A percentile compares a stretch with the other conserved stretches of the same genome.
Conservation (phyloP, 352 stramenopile species). For the Globisporangium abappressorium region DNA sequence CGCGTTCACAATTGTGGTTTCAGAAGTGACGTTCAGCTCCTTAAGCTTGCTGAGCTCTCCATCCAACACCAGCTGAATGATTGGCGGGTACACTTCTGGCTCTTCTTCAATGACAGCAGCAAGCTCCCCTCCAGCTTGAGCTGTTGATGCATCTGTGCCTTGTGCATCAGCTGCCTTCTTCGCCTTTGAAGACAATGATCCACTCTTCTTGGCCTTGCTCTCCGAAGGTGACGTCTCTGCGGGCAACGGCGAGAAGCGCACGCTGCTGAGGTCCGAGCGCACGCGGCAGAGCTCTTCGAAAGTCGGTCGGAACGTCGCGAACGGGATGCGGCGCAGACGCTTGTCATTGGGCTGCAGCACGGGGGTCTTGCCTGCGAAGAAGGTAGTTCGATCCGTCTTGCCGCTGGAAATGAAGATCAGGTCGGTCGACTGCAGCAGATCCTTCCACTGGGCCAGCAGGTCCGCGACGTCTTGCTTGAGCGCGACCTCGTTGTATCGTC, state of each 20-base stretch:
- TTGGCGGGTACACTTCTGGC: constrained; percentile 21
- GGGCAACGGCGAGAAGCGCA: constrained; percentile 58
- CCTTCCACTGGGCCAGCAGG: constrained; percentile 82
- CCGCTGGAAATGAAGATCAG: constrained; percentile 73
- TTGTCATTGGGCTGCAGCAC: constrained; percentile 58
- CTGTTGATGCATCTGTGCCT: constrained; percentile 26
- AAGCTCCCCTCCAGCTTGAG: constrained; percentile 9
- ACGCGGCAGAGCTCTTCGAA: constrained; percentile 85
- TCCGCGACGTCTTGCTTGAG: constrained; percentile 88
- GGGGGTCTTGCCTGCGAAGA: constrained; percentile 74
- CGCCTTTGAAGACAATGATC: constrained; percentile 20
- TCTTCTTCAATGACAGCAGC: constrained; percentile 9
- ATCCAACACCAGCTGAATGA: constrained; percentile 43
- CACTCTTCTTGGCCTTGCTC: constrained; percentile 18
- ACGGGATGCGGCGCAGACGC: constrained; percentile 75
- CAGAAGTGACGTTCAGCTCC: constrained; percentile 29
- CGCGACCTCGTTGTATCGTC: constrained; percentile 89
- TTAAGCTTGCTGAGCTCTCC: constrained; percentile 36
- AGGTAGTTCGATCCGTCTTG: constrained; percentile 70
- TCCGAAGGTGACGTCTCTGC: constrained; percentile 15
- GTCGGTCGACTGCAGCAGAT: constrained; percentile 41
- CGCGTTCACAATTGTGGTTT: constrained; percentile 34
- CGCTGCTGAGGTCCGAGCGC: constrained; percentile 62
- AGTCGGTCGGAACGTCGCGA: constrained; percentile 82
- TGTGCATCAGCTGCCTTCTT: constrained; percentile 21